Percentiles rank a stretch among this genome's conserved stretches.
Evolutionary conservation across 176 grass and related monocot genomes (phyloP).

Genomic region (Lolium perenne): DNA sequence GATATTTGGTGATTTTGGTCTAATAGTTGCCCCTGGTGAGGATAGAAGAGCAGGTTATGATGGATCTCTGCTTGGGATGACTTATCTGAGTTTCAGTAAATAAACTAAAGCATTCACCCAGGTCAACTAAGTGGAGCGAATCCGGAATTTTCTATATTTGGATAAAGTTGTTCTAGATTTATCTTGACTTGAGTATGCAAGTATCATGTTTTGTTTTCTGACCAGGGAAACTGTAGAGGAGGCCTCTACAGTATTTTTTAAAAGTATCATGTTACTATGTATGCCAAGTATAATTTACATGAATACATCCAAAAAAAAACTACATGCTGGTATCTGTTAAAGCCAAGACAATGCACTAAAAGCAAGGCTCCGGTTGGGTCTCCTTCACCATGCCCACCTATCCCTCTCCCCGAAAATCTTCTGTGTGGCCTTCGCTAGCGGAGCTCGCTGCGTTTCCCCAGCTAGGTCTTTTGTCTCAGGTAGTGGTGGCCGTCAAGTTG

Average conservation of each 20-base stretch:
- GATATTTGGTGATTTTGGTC: neutral
- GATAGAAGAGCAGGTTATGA: neutral
- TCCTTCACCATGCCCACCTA: no score
- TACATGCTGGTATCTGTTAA: neutral
- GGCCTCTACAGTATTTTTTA: no score
- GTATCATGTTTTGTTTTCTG: neutral
- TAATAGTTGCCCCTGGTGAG: neutral
- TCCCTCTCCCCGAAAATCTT: no score
- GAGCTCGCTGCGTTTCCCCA: no score
- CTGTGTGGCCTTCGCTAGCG: no score
- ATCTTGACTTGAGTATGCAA: neutral
- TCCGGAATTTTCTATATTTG: neutral
- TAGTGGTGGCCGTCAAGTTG: no score
- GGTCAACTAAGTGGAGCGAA: neutral
- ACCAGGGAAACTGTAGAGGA: no score
- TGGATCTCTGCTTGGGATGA: neutral
- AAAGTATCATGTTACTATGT: neutral
- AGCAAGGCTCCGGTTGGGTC: neutral
- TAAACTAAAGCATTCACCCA: neutral
- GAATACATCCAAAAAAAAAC: neutral
- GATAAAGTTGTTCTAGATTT: neutral
- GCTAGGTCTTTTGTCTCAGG: no score
- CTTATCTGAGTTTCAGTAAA: neutral
- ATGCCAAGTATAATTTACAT: neutral
- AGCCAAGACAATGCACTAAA: neutral